phyloP scores from a whole-genome alignment of 257 asterid genomes.

The Oldenlandia corymbosa region DNA sequence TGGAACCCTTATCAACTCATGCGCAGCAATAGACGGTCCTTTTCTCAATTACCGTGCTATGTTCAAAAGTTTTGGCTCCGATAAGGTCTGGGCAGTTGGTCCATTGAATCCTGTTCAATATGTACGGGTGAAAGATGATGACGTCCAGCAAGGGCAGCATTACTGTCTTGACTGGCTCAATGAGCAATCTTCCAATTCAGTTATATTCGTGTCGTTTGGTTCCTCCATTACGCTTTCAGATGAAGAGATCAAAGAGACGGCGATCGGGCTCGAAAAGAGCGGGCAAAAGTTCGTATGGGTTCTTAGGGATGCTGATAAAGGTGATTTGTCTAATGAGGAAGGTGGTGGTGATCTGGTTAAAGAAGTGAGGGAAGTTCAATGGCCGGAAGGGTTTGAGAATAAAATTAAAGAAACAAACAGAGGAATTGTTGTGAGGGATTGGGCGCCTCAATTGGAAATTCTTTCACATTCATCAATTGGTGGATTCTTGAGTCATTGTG shows the following conservation, averaged over 20 bases:
- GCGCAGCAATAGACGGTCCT: too few relatives aligned
- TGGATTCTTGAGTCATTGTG: too few relatives aligned
- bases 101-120: too few relatives aligned
- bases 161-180: conserved; percentile 8
- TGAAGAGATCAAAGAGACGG: conserved; percentile 2
- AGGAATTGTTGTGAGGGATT: background rate
- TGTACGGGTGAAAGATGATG: too few relatives aligned
- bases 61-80: too few relatives aligned
- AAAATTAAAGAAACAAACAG: background rate
- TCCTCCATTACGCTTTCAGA: background rate
- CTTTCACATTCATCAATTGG: too few relatives aligned
- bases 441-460: too few relatives aligned
- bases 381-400: conserved; percentile 7
- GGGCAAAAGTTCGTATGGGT: conserved; percentile 3
- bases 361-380: background rate
- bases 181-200: conserved; percentile 6
- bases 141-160: too few relatives aligned
- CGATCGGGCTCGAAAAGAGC: conserved; percentile 5
- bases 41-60: too few relatives aligned
- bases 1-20: too few relatives aligned
- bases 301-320: conserved; percentile 10
- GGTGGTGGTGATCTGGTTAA: too few relatives aligned
- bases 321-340: background rate
- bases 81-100: too few relatives aligned
- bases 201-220: conserved; percentile 6